Evolutionary conservation across 2,329 filamentous ascomycete genomes (phyloP).

Genomic region (Colletotrichum simmondsii): DNA sequence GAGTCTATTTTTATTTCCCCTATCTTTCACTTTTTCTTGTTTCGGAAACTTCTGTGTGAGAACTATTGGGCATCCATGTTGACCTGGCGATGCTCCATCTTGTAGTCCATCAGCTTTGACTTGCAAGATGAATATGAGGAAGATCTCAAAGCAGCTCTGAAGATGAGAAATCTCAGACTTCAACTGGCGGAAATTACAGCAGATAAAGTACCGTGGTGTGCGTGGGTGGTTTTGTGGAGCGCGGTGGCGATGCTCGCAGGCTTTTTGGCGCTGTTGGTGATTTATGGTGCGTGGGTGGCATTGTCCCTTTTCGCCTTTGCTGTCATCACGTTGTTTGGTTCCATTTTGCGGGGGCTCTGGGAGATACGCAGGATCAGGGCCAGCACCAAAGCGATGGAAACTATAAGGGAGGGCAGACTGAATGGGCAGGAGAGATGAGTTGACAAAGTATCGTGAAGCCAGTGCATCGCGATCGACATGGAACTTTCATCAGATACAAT

Average conservation of each 20-base stretch:
- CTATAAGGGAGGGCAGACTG: accelerated
- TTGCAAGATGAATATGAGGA: accelerated
- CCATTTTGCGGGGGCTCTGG: too few relatives aligned
- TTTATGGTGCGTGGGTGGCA: too few relatives aligned
- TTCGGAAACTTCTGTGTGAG: too few relatives aligned
- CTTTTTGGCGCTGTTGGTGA: too few relatives aligned
- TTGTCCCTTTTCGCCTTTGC: accelerated
- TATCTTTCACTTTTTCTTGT: too few relatives aligned
- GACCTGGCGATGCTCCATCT: accelerated
- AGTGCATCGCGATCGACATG: accelerated
- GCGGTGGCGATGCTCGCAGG: accelerated
- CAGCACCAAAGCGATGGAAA: accelerated
- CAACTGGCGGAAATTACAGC: accelerated
- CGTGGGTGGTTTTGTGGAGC: too few relatives aligned
- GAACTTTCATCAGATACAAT: too few relatives aligned
- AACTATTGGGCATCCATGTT: too few relatives aligned
- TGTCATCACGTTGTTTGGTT: accelerated
- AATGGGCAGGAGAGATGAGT: accelerated
- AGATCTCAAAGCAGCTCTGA: too few relatives aligned
- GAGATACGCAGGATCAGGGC: too few relatives aligned
- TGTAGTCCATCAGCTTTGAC: accelerated
- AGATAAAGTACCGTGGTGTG: too few relatives aligned
- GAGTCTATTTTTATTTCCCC: accelerated
- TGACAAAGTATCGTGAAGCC: accelerated
- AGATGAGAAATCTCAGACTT: too few relatives aligned